Evolutionary conservation across 2,329 filamentous ascomycete species (phyloP), one percentile per base, ranked within the genome.

Genomic region (Paraphoma chrysanthemicola): DNA sequence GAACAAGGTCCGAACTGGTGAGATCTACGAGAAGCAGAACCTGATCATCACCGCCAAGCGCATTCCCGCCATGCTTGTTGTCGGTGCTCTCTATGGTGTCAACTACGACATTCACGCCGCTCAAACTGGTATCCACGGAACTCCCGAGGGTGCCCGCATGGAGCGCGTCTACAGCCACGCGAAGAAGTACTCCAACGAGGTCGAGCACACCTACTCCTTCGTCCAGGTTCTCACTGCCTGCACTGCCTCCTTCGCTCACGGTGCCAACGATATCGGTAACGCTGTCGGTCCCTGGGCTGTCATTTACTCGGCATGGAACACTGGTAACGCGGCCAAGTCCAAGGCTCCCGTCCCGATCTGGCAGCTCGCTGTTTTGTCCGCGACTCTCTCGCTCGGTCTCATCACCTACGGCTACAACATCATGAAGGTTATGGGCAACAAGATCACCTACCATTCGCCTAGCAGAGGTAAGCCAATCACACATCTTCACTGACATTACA

Each of bases 371-470:
- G 88, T 93, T 16, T 79, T 90, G 11, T 82, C 86, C 28, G 74
- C 81, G 1, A 86, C 81, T 39, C 88, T 92, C 70, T 90, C 83
- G 45, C 42, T 73, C 17, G 90, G 90, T 64, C 82, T 92, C 54
- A 81, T 88, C 70, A 92, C 89, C 12, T 92, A 92, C 68, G 90
- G 90, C 9, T 92, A 92, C 81, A 92, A 92, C 81, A 92, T 92
- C 79, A 92, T 92, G 89, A 91, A 90, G 80, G 88, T 90, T 77
- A 92, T 92, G 89, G 90, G 90, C 51, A 93, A 92, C 83, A 90
- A 90, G 78, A 88, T 91, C 74, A 91, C 89, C 55, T 90, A 90
- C 76, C 88, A 90, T 75, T 85, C 83, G 3, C 84, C 84, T 4
- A 81, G 76, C 62, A 72, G 83, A 67, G 83, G 72, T 67, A 64